Base-by-base conservation (phyloP, 2,329 filamentous ascomycete species). In the Acarospora socialis region DNA sequence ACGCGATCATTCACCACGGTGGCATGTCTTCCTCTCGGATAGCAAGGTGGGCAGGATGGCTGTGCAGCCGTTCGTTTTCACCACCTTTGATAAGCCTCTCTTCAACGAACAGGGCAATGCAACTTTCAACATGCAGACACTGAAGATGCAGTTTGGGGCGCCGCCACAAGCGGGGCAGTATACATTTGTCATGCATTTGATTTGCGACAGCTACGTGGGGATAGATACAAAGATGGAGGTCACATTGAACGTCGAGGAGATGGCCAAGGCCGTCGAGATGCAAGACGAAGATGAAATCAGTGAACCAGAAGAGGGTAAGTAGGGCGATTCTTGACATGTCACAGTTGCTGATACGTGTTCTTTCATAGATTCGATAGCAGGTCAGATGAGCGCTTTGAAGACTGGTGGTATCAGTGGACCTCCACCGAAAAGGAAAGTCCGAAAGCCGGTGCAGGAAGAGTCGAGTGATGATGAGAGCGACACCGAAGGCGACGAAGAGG, bases 141-240 rank as follows among this genome's bases (percentile, higher is more conserved):
- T 95, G 49, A 95, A 93, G 66, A 87, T 92, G 54, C 83, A 94
- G 54, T 98, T 98, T 56, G 82, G 87, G 43, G 87, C 90, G 2
- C 90, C 90, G 25, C 84, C 87, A 15, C 81, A 93, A 52, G 72
- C 82, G 4, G 90, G 87, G 27, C 79, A 86, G 54, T 98, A 93
- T 60, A 86, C 81, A 1, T 98, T 98, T 52, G 79, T 84, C 39
- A 81, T 95, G 75, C 79, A 95, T 55, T 65, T 94, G 41, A 67
- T 95, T 33, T 94, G 86, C 51, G 90, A 98, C 57, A 86, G 81
- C 50, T 98, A 98, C 48, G 67, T 98, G 27, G 90, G 90, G 27
- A 83, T 94, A 44, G 92, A 98, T 53, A 80, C 78, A 30, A 90
- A 84, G 66, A 73, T 82, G 66, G 83, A 94, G 50, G 82, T 93